phyloP scores from a whole-genome alignment of 2,329 filamentous ascomycete species.

The Epichloe sibirici region DNA sequence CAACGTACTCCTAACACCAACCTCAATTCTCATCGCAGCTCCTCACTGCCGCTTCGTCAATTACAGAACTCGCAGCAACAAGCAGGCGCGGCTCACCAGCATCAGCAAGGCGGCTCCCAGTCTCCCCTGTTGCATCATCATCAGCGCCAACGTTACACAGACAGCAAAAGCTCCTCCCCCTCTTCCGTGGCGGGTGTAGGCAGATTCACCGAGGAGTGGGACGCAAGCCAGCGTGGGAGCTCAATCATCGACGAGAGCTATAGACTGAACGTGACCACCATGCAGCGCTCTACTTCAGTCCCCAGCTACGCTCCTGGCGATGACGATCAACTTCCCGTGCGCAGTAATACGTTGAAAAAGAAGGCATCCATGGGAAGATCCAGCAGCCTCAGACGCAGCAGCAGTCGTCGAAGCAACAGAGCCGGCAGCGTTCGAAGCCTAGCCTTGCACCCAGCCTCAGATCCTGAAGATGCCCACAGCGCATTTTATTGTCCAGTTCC shows the following conservation, averaged over 20 bases:
- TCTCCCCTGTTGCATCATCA: slow-evolving; percentile 11
- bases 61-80: slow-evolving; percentile 7
- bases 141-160: slow-evolving; percentile 9
- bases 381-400: slow-evolving; percentile 63
- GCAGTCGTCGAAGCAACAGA: slow-evolving; percentile 68
- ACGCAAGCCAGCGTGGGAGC: slow-evolving; percentile 53
- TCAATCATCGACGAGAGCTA: slow-evolving; percentile 44
- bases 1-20: slow-evolving; percentile 10
- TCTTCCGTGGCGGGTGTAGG: slow-evolving; percentile 17
- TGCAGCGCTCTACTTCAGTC: slow-evolving; percentile 52
- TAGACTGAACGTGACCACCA: slow-evolving; percentile 14
- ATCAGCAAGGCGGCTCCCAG: slow-evolving; percentile 3
- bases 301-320: slow-evolving; percentile 40
- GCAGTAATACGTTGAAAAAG: slow-evolving; percentile 74
- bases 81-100: slow-evolving; percentile 6
- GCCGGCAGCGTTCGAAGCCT: slow-evolving; percentile 81
- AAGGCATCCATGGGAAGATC: slow-evolving; percentile 65
- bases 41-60: slow-evolving; percentile 3
- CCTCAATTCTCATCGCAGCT: slow-evolving; percentile 5
- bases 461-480: slow-evolving; percentile 63
- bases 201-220: slow-evolving; percentile 60
- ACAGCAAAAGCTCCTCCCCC: neutral
- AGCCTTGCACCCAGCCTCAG: slow-evolving; percentile 54
- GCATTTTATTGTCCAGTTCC: slow-evolving; percentile 85
- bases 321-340: slow-evolving; percentile 27